phyloP scores from a whole-genome alignment of 2,329 filamentous ascomycete genomes.

The Fusarium pseudograminearum region DNA sequence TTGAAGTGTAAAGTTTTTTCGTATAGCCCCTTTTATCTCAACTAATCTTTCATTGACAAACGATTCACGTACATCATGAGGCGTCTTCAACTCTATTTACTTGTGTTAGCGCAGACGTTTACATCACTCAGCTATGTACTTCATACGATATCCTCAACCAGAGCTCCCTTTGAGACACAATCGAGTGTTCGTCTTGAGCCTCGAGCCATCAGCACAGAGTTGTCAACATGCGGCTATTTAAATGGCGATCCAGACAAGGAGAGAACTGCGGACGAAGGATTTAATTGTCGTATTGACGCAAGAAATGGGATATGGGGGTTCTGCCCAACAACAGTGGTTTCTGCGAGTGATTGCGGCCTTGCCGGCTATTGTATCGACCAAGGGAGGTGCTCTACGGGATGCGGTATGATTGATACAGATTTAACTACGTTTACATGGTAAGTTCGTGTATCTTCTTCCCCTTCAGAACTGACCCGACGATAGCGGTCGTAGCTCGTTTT shows the following conservation, averaged over 20 bases:
- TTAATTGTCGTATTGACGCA: constrained; percentile 53
- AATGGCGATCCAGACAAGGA: constrained; percentile 48
- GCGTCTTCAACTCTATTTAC: background rate
- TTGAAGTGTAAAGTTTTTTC: background rate
- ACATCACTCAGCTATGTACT: background rate
- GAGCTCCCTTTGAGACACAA: background rate
- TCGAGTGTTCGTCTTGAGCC: background rate
- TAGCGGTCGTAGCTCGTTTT: constrained; percentile 37
- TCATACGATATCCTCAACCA: background rate
- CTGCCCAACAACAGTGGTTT: constrained; percentile 53
- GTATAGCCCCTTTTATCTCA: background rate
- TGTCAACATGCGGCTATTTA: constrained; percentile 50
- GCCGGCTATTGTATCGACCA: constrained; percentile 53
- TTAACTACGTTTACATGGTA: constrained; percentile 55
- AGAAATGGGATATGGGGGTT: constrained; percentile 55
- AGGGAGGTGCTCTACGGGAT: constrained; percentile 50
- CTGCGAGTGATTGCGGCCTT: constrained; percentile 55
- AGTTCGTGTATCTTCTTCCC: background rate
- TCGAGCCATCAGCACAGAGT: constrained; percentile 33
- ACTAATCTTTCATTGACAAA: background rate
- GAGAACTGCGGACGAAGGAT: constrained; percentile 52
- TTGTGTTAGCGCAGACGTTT: background rate
- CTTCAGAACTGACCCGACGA: background rate
- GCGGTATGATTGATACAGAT: constrained; percentile 44
- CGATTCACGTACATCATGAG: constrained; percentile 1